These are phyloP conservation scores for Lentinula edodes DNA, from an alignment of 768 basidiomycete genomes.

Conservation along the genomic window DNA sequence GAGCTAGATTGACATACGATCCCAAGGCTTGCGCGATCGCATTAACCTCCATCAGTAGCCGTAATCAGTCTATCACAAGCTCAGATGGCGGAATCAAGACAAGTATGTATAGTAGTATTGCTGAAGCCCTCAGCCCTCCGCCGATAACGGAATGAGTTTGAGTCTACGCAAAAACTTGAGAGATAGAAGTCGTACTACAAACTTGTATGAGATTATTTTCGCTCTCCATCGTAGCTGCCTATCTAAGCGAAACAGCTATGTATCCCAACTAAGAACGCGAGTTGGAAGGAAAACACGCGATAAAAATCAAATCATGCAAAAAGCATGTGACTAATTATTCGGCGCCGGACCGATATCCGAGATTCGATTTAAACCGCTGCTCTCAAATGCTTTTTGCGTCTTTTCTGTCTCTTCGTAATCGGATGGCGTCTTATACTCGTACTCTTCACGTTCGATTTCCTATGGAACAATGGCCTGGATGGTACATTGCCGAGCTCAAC, in stretches of 20 bases:
- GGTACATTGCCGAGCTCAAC: slow-evolving; percentile 25
- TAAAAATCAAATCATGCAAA: too few relatives aligned
- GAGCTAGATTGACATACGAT: too few relatives aligned
- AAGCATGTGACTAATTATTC: too few relatives aligned
- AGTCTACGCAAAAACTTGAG: background rate
- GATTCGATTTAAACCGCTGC: too few relatives aligned
- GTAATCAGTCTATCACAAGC: too few relatives aligned
- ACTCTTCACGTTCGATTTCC: slow-evolving; percentile 29
- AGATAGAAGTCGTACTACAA: background rate
- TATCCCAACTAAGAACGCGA: background rate
- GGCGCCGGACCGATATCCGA: too few relatives aligned
- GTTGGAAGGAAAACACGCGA: background rate
- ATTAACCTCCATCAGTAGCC: too few relatives aligned
- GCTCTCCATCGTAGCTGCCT: background rate
- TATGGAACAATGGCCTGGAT: slow-evolving; percentile 26
- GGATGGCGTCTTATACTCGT: background rate
- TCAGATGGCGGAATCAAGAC: too few relatives aligned
- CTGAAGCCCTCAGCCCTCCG: background rate
- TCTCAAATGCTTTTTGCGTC: too few relatives aligned
- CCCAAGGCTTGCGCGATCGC: too few relatives aligned
- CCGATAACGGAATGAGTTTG: background rate
- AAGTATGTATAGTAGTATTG: too few relatives aligned
- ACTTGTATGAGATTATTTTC: background rate
- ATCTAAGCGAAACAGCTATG: background rate
- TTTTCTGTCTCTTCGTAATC: background rate